phyloP scores from a whole-genome alignment of 495 filamentous ascomycete genomes.

The Lophium mytilinum region DNA sequence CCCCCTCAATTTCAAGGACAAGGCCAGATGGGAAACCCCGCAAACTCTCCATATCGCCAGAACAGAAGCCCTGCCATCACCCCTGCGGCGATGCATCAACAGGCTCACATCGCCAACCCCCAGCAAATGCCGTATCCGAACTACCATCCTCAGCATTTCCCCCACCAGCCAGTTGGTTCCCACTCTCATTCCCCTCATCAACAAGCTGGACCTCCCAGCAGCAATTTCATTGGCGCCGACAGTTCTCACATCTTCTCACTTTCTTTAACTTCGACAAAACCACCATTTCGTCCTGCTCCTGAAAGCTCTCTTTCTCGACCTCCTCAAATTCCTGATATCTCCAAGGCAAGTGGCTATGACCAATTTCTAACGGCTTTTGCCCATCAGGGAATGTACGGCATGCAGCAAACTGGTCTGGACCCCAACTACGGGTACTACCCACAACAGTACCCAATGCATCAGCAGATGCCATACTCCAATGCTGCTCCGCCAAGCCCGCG shows the following conservation, averaged over 20 bases:
- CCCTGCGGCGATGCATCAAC: slow-evolving; percentile 46
- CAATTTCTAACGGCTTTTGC: slow-evolving; percentile 60
- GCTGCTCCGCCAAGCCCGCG: slow-evolving; percentile 28
- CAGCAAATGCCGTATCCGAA: slow-evolving; percentile 37
- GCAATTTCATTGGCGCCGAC: slow-evolving; percentile 1
- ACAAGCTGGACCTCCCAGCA: background rate
- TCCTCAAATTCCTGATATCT: slow-evolving; percentile 47
- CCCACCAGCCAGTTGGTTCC: slow-evolving; percentile 60
- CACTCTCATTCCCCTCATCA: slow-evolving; percentile 38
- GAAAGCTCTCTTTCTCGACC: slow-evolving; percentile 31
- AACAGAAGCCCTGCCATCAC: slow-evolving; percentile 67
- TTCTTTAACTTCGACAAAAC: slow-evolving; percentile 1
- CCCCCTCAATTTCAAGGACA: slow-evolving; percentile 55
- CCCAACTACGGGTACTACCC: slow-evolving; percentile 34
- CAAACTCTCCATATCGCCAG: slow-evolving; percentile 57
- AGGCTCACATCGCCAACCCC: slow-evolving; percentile 26
- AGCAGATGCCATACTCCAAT: slow-evolving; percentile 28
- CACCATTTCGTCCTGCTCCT: slow-evolving; percentile 20
- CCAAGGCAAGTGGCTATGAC: slow-evolving; percentile 66
- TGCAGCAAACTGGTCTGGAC: slow-evolving; percentile 23
- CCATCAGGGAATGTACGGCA: slow-evolving; percentile 43
- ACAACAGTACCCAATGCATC: slow-evolving; percentile 40
- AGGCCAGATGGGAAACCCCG: slow-evolving; percentile 48
- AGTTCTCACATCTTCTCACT: background rate
- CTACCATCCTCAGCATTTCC: slow-evolving; percentile 54